Base-by-base conservation (phyloP, 1,284 basidiomycete species). In the Coriolopsis trogii region DNA sequence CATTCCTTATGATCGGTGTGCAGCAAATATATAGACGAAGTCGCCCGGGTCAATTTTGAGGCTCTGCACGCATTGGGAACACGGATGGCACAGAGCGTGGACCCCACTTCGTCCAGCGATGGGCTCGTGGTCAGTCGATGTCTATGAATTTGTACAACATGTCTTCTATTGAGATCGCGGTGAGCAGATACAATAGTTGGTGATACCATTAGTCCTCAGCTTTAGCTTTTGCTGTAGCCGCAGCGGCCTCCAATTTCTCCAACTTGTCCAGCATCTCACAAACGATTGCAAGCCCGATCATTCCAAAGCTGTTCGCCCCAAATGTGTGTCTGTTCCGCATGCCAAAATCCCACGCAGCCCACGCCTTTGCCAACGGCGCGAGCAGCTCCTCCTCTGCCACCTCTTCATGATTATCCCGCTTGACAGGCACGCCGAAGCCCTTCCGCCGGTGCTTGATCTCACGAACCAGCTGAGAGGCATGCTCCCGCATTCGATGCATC, bases 251-350 rank as follows among this genome's bases (percentile, higher is more conserved):
- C 49, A 49, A 6, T 42, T 49, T 40, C 34, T 45, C 54, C 34
- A 86, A 64, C 46, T 63, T 69, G 28, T 85, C 81, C 58, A 89
- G 62, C 58, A 77, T 81, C 34, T 86, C 79, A 43, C 86, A 77
- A 20, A 89, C 72, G 13, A 77, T 67, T 3, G 75, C 76, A 36
- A 91, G 68, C 2, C 80, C 80, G 50, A 91, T 74, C 41, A 91
- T 58, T 5, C 82, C 81, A 64, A 90, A 91, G 58, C 87, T 89
- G 44, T 80, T 74, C 7, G 79, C 75, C 6, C 84, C 89, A 62
- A 82, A 84, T 18, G 72, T 61, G 38, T 74, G 65, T 46, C 64
- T 52, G 24, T 73, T 68, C 8, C 69, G 62, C 34, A 75, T 70
- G 51, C 80, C 79, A 55, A 77, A 78, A 36, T 72, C 69, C 85